Percentiles rank a stretch among this genome's conserved stretches.
These are phyloP conservation scores for Seiridium cupressi DNA, from an alignment of 2,329 filamentous ascomycete genomes.

Conservation along the genomic window DNA sequence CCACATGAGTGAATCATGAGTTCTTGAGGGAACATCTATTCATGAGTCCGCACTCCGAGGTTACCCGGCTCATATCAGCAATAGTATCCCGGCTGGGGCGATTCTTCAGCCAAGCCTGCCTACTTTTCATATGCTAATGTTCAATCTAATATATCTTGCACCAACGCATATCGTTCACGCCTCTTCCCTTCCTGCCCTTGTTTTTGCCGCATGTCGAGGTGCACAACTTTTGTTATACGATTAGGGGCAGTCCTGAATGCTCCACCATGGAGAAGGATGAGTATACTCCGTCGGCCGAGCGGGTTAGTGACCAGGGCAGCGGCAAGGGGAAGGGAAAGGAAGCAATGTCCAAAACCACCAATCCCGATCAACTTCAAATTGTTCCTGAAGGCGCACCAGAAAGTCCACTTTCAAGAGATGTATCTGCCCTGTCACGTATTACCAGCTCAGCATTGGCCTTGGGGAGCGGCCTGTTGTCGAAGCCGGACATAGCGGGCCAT, in stretches of 20 bases:
- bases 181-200: no score
- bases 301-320: not conserved
- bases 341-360: not conserved
- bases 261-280: not conserved
- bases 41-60: not conserved
- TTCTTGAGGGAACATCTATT: not conserved
- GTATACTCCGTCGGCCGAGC: not conserved
- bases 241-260: not conserved
- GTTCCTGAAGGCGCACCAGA: not conserved
- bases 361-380: not conserved
- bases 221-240: no score
- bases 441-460: conserved; percentile 19
- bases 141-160: no score
- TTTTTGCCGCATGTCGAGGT: no score
- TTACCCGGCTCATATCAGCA: not conserved
- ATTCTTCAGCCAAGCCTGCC: no score
- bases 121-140: no score
- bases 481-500: conserved; percentile 6
- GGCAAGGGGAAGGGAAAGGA: conserved; percentile 3
- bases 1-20: not conserved
- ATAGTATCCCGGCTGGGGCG: not conserved
- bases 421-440: conserved; percentile 16
- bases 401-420: conserved; percentile 1
- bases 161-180: no score
- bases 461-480: conserved; percentile 20